phyloP scores from a whole-genome alignment of 139 green algal species.

The Chlorella vulgaris region DNA sequence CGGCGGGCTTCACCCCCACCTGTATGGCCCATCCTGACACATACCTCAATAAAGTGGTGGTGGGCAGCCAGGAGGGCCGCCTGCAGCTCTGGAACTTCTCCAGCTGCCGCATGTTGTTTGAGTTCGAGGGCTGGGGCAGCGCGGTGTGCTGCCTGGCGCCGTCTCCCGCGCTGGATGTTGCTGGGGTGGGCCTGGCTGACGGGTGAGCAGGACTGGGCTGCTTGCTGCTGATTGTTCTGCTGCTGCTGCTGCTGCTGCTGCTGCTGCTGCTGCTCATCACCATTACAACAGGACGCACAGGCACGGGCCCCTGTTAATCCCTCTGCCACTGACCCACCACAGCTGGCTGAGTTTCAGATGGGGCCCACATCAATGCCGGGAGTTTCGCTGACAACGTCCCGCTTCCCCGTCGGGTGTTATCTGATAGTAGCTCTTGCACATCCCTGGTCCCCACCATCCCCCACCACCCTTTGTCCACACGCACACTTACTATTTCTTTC shows the following conservation, averaged over 20 bases:
- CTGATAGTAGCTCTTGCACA: slow-evolving; percentile 54
- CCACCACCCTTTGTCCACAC: background rate
- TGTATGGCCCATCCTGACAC: slow-evolving; percentile 94
- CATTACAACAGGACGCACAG: background rate
- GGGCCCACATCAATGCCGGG: slow-evolving; percentile 30
- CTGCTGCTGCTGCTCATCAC: slow-evolving; percentile 1
- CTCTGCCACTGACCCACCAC: slow-evolving; percentile 19
- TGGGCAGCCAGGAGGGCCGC: slow-evolving; percentile 72
- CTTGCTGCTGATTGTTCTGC: background rate
- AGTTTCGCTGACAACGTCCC: slow-evolving; percentile 49
- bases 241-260: background rate
- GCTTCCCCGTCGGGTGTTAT: slow-evolving; percentile 40
- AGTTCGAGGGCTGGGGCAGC: slow-evolving; percentile 71
- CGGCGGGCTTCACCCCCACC: slow-evolving; percentile 69
- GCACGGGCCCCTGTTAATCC: slow-evolving; percentile 47
- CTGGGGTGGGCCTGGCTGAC: slow-evolving; percentile 89
- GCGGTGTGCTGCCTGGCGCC: slow-evolving; percentile 68
- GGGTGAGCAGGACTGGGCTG: slow-evolving; percentile 55
- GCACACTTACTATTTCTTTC: too few species aligned
- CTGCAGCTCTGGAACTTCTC: slow-evolving; percentile 93
- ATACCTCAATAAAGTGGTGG: slow-evolving; percentile 97
- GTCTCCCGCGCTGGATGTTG: slow-evolving; percentile 92
- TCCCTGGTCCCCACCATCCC: background rate
- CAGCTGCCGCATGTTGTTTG: slow-evolving; percentile 69
- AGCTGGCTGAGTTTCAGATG: slow-evolving; percentile 46